Base-by-base conservation (phyloP, 2,329 filamentous ascomycete species). In the Claviceps sorghi region DNA sequence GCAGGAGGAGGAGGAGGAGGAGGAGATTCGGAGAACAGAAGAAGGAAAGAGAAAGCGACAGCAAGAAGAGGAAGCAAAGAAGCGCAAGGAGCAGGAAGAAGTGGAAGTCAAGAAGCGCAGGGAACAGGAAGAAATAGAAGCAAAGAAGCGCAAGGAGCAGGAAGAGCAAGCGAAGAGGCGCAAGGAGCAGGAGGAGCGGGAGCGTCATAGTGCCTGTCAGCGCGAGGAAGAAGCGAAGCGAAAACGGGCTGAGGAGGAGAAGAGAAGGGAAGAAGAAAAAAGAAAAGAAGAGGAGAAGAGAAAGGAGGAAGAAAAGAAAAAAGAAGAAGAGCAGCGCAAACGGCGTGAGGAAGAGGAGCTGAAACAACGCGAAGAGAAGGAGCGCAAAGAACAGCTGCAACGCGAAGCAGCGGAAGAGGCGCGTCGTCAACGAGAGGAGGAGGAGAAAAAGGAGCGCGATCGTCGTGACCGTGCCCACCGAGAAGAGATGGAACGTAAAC, bases 361-460 rank as follows among this genome's bases (percentile, higher is more conserved):
- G n/a, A n/a, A n/a, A n/a, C n/a, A n/a, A n/a, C n/a, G n/a, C 55
- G 72, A 76, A 58, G 72, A 78, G 56, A 66, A 69, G 4, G 58
- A 68, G 7, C 69, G 59, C 15, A 67, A 67, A 43, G 72, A 75
- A 53, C 69, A 72, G 52, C 64, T 71, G 10, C 70, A 73, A 55
- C 67, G 69, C 30, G 72, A 76, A 56, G 73, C 72, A 13, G 71
- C 71, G 8, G 71, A 74, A 61, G 68, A 72, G 59, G 75, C 74
- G 32, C 70, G 71, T 11, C 70, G 71, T 38, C 70, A 72, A 53
- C 72, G 69, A 9, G 77, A 79, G 57, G 74, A 77, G 54, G 72
- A 76, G 53, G 73, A 77, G 55, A 72, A 71, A 50, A 70, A 67
- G 53, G 72, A 77, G 55, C 70, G 69, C 45, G 74, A 80, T 58